Conservation (phyloP, 2,329 filamentous ascomycete species). For the Fusarium sp. region DNA sequence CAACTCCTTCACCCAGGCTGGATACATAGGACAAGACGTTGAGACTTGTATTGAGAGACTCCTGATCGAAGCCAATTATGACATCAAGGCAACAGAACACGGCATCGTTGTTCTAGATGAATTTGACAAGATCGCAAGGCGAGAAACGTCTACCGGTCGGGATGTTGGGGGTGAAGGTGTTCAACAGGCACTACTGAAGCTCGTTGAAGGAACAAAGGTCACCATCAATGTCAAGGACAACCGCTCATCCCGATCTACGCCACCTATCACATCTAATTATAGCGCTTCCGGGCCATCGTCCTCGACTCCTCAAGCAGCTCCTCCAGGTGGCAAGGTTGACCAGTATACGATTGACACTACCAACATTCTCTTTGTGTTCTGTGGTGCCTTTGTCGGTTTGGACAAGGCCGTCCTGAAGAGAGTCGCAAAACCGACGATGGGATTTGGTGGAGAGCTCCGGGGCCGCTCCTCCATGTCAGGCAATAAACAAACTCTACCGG, state of each 20-base stretch:
- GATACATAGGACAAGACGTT: conserved; percentile 98
- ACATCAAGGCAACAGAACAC: conserved; percentile 84
- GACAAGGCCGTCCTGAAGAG: conserved; percentile 89
- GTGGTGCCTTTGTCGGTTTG: conserved; percentile 92
- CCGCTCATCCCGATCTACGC: conserved; percentile 66
- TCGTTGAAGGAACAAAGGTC: conserved; percentile 94
- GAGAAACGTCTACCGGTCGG: conserved; percentile 87
- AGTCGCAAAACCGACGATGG: conserved; percentile 87
- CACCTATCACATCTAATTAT: conserved; percentile 67
- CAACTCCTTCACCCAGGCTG: conserved; percentile 94
- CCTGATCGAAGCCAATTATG: conserved; percentile 90
- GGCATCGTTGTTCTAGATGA: conserved; percentile 97
- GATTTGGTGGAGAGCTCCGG: conserved; percentile 88
- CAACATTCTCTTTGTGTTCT: conserved; percentile 97
- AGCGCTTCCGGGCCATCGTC: conserved; percentile 58
- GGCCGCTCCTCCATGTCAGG: conserved; percentile 62
- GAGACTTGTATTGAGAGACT: conserved; percentile 93
- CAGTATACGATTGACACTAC: conserved; percentile 87
- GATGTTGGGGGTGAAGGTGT: conserved; percentile 97
- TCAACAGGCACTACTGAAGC: conserved; percentile 93
- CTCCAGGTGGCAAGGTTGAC: conserved; percentile 65
- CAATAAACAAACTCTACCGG: conserved; percentile 71
- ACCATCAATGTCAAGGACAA: conserved; percentile 91
- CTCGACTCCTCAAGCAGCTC: conserved; percentile 60
- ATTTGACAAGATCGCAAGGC: conserved; percentile 95